Base-by-base conservation (phyloP, 1,139 yeast species). In the Sugiyamaella novakii region DNA sequence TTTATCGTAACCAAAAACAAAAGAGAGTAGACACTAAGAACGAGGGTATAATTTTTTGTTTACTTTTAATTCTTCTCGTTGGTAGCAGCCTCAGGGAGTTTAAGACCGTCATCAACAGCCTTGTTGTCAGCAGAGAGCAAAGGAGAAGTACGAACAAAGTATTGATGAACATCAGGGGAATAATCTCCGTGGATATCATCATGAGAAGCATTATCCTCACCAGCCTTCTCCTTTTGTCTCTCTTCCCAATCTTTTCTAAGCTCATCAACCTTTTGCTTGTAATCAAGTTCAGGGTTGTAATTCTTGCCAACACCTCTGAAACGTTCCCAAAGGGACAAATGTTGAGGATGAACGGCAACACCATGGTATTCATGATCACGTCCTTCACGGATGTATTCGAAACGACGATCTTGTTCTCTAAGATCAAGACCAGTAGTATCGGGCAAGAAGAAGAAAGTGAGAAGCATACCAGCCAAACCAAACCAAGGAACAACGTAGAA, bases 401-500 rank as follows among this genome's bases (percentile, higher is more conserved):
- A 68, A 49, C 71, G 61, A 44, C 72, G 64, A 54, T 68, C 72
- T 55, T 67, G 72, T 54, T 68, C 71, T 36, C 59, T 59, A 39
- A 68, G 59, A 45, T 68, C 72, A 15, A 68, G 59, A 40, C 71
- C 72, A 42, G 72, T 68, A 37, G 64, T 63, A 48, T 68, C 72
- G 14, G 72, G 72, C 57, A 68, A 29, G 59, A 64, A 68, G 45
- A 65, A 27, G 38, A 62, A 49, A 36, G 72, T 67, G 33, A 66
- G 40, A 5, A 66, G 43, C 68, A 68, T 65, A 47, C 72, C 72
- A 7, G 61, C 62, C 6, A 68, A 59, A 43, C 72, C 72, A 54
- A 67, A 68, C 72, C 72, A 68, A 21, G 71, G 70, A 8, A 68
- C 72, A 53, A 68, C 55, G 61, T 64, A 60, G 62, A 68, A 67